Conservation (phyloP, 2,329 filamentous ascomycete genomes). For the Xylariales sp. region DNA sequence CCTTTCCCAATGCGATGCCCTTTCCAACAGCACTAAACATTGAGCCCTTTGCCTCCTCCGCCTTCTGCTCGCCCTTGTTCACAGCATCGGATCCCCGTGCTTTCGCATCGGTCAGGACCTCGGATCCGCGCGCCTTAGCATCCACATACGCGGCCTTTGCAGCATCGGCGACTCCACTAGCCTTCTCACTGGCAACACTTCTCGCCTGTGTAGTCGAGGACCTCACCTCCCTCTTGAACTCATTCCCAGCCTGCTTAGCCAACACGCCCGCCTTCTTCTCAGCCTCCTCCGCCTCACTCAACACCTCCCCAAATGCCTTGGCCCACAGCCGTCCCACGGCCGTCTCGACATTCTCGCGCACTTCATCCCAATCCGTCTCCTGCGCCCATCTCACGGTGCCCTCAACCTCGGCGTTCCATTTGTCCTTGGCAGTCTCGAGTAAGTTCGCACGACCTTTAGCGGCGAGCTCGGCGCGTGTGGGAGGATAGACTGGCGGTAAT, state of each 20-base stretch:
- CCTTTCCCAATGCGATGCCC: conserved; percentile 37
- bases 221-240: no score
- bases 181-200: conserved; percentile 23
- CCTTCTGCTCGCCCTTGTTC: conserved; percentile 25
- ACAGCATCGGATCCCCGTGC: conserved; percentile 21
- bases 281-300: conserved; percentile 25
- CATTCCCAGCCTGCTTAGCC: conserved; percentile 28
- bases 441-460: conserved; percentile 50
- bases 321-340: conserved; percentile 41
- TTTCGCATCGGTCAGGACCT: no score
- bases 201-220: no score
- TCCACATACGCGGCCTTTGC: conserved; percentile 26
- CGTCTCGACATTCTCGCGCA: conserved; percentile 55
- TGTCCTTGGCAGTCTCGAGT: conserved; percentile 65
- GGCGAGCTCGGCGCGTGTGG: conserved; percentile 46
- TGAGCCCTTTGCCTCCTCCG: conserved; percentile 31
- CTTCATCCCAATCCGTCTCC: conserved; percentile 58
- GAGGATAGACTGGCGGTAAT: conserved; percentile 38
- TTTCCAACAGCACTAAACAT: conserved; percentile 34
- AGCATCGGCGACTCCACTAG: conserved; percentile 21
- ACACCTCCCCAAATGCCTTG: conserved; percentile 29
- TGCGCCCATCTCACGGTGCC: conserved; percentile 62
- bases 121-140: no score
- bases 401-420: conserved; percentile 73
- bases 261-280: conserved; percentile 22